Evolutionary conservation across 1,139 yeast genomes (phyloP).

Genomic region (Meyerozyma elateridarum): DNA sequence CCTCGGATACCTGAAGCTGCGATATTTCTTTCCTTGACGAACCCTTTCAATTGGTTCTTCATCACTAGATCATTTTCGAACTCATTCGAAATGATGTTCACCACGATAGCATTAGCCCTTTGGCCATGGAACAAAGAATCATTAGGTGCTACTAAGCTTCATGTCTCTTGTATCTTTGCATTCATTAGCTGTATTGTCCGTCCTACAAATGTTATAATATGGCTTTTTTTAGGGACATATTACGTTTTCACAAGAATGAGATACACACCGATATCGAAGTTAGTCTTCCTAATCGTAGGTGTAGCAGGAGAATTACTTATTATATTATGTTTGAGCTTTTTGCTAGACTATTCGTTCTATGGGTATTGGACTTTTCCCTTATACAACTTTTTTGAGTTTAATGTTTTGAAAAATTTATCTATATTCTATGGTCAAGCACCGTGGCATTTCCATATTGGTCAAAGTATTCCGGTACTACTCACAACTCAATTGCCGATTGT

Average conservation of each 20-base stretch:
- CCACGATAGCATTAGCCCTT: constrained; percentile 60
- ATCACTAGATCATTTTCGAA: constrained; percentile 84
- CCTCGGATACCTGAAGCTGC: constrained; percentile 39
- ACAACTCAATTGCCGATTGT: constrained; percentile 63
- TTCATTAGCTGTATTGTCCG: constrained; percentile 61
- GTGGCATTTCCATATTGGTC: constrained; percentile 78
- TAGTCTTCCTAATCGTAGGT: constrained; percentile 11
- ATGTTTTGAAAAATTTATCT: constrained; percentile 67
- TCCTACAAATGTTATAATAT: constrained; percentile 77
- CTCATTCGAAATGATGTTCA: constrained; percentile 70
- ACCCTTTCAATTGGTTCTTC: constrained; percentile 82
- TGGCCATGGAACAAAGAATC: constrained; percentile 60
- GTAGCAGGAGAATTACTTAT: constrained; percentile 14
- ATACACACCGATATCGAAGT: constrained; percentile 8
- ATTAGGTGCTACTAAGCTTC: constrained; percentile 14
- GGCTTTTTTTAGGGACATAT: constrained; percentile 57
- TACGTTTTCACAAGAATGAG: constrained; percentile 17
- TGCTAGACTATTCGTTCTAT: constrained; percentile 57
- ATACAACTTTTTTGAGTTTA: constrained; percentile 68
- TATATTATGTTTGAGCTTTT: constrained; percentile 30
- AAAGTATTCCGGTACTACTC: constrained; percentile 74
- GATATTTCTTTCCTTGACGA: constrained; percentile 51
- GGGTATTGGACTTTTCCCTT: constrained; percentile 57
- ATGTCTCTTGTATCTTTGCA: constrained; percentile 38
- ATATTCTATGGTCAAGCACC: constrained; percentile 83